Base-by-base conservation (phyloP, 768 basidiomycete genomes). In the Tephrocybe sp. region DNA sequence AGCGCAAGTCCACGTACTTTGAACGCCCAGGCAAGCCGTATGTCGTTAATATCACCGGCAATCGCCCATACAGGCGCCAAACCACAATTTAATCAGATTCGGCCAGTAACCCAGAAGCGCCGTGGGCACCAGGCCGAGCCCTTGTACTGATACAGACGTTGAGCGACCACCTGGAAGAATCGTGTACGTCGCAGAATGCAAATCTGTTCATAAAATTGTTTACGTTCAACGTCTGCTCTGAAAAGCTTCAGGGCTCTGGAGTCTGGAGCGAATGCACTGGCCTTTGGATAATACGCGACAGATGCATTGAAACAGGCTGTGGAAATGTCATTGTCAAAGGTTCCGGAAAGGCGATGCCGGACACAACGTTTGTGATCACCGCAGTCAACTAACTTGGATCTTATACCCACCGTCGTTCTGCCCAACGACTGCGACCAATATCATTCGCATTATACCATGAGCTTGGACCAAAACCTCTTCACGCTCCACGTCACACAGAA, bases 381-480 rank as follows among this genome's bases (percentile, higher is more conserved):
- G 42, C 51, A 44, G 49, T 33, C 50, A 48, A 22, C 45, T 29
- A 49, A 47, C 27, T 34, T 34, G 33, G 7, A 34, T 12, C 33
- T 34, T 34, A 34, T 34, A 34, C 11, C 33, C 33, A 10, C n/a
- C n/a, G 15, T 7, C 15, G 11, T 15, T 15, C 15, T 34, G 11
- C 33, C 8, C 33, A 4, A 34, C 41, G 25, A 31, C 27, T 30
- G 18, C 40, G 15, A 34, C 18, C 25, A 47, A 49, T 58, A 53
- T 54, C 49, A 49, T 12, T 27, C 19, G 6, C 18, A 15, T 36
- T 24, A 41, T 50, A 55, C 55, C 58, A 91, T 91, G 90, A 88
- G 88, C 61, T 71, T 93, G 47, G 90, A 92, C 65, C 79, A 89
- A 65, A 92, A 91, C 63, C 71, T 93, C 10, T 93, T 92, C 70